phyloP scores from a whole-genome alignment of 495 filamentous ascomycete species.

The Evansstolkia leycettana region DNA sequence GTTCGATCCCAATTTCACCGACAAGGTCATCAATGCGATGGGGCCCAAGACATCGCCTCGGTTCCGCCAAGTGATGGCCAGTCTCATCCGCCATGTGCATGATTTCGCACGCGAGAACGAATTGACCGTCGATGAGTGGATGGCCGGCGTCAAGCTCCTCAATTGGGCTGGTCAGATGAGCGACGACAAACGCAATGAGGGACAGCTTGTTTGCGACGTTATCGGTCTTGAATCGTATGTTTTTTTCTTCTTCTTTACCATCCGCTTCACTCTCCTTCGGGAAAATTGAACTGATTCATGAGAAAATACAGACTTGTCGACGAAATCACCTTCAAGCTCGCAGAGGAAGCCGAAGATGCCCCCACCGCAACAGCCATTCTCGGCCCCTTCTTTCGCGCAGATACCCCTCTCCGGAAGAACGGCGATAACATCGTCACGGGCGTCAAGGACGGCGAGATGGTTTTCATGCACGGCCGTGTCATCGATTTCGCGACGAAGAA shows the following conservation, averaged over 20 bases:
- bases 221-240: slow-evolving; percentile 56
- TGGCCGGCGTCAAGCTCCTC: slow-evolving; percentile 40
- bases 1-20: slow-evolving; percentile 39
- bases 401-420: slow-evolving; percentile 51
- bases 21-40: slow-evolving; percentile 57
- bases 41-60: slow-evolving; percentile 53
- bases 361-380: slow-evolving; percentile 62
- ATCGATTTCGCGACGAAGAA: slow-evolving; percentile 40
- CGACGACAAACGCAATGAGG: slow-evolving; percentile 58
- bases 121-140: slow-evolving; percentile 36
- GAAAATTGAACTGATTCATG: background rate
- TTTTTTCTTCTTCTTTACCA: background rate
- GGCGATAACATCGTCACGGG: slow-evolving; percentile 51
- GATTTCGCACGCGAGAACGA: slow-evolving; percentile 39
- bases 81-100: slow-evolving; percentile 32
- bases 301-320: slow-evolving; percentile 43
- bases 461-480: slow-evolving; percentile 52
- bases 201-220: slow-evolving; percentile 58
- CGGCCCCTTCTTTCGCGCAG: slow-evolving; percentile 64
- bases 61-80: slow-evolving; percentile 27
- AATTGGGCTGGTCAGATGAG: slow-evolving; percentile 67
- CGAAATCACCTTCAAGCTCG: slow-evolving; percentile 61
- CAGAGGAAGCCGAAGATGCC: slow-evolving; percentile 31
- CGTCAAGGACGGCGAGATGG: slow-evolving; percentile 39
- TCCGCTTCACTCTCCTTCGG: too few relatives aligned